These are phyloP conservation scores for Rhypophila decipiens DNA, from an alignment of 495 filamentous ascomycete genomes.

Conservation along the genomic window DNA sequence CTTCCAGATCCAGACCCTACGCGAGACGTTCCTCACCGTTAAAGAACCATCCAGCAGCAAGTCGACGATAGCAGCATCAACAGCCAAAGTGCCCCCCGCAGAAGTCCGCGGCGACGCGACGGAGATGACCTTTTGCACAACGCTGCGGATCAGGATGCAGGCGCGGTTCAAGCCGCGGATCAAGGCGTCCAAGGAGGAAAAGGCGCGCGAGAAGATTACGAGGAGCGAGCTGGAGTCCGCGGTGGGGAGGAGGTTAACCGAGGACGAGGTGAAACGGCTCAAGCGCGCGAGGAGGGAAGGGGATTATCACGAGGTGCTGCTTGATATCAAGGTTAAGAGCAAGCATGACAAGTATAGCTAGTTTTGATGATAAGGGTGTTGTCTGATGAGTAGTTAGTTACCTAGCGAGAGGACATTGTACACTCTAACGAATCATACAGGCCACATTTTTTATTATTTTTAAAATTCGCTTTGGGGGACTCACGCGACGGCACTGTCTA, in stretches of 20 bases:
- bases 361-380: slow-evolving; percentile 2
- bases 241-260: slow-evolving; percentile 68
- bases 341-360: slow-evolving; percentile 89
- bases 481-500: too few species aligned
- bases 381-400: neutral
- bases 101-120: slow-evolving; percentile 77
- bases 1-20: slow-evolving; percentile 62
- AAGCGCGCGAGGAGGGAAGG: slow-evolving; percentile 81
- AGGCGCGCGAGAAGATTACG: slow-evolving; percentile 76
- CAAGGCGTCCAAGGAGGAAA: slow-evolving; percentile 64
- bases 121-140: slow-evolving; percentile 64
- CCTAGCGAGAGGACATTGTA: neutral
- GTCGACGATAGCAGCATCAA: slow-evolving; percentile 26
- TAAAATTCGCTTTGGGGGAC: too few species aligned
- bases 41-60: slow-evolving; percentile 37
- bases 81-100: too few species aligned
- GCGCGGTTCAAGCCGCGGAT: slow-evolving; percentile 77
- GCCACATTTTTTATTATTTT: too few species aligned
- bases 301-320: slow-evolving; percentile 79
- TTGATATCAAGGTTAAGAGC: slow-evolving; percentile 86
- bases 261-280: slow-evolving; percentile 77
- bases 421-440: neutral
- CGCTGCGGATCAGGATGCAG: slow-evolving; percentile 85
- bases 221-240: slow-evolving; percentile 79
- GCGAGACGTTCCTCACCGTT: slow-evolving; percentile 54